Evolutionary conservation across 2,329 filamentous ascomycete genomes (phyloP), one percentile per base, ranked within the genome.

Genomic region (Microcyclospora pomicola): DNA sequence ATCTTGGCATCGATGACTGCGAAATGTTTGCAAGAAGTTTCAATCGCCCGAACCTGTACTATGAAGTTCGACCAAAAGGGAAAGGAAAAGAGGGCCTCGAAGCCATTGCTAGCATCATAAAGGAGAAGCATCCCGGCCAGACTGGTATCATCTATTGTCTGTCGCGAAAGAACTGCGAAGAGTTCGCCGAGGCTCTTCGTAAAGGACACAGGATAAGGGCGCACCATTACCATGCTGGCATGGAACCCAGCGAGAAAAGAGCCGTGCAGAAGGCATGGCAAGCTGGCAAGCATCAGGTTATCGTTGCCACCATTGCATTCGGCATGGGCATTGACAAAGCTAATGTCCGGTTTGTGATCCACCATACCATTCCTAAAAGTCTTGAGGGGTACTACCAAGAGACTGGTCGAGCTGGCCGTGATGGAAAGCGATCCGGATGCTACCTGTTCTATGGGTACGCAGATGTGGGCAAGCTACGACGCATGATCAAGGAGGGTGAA

Each of bases 271-370:
- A 72, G 42, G 61, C 76, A 24, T 98, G 91, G 91, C 91, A 98
- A 58, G 65, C 63, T 32, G 85, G 86, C 5, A 64, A 68, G 36
- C 73, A 80, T 51, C 82, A 94, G 49, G 82, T 98, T 27, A 92
- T 98, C 32, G 91, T 98, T 35, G 92, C 91, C 14, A 98, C 91
- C 0, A 96, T 98, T 58, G 91, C 91, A 15, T 98, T 98, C 56
- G 91, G 91, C 6, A 98, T 98, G 91, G 91, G 91, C n/a, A 98
- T 98, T 47, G 91, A 98, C 65, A 98, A 98, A 59, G 75, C 87
- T 1, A 82, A 98, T 56, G 91, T 98, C 34, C 82, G 91, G 19
- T 98, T 93, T 56, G 91, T 98, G 27, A 84, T 98, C 31, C 92
- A 98, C 55, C 80, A 93, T 52, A 82, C 78, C 32, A 69, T 98